A percentile compares a stretch with the other conserved stretches of the same genome.
phyloP scores from a whole-genome alignment of 208 protist genomes.

The Endotrypanum monterogeii region DNA sequence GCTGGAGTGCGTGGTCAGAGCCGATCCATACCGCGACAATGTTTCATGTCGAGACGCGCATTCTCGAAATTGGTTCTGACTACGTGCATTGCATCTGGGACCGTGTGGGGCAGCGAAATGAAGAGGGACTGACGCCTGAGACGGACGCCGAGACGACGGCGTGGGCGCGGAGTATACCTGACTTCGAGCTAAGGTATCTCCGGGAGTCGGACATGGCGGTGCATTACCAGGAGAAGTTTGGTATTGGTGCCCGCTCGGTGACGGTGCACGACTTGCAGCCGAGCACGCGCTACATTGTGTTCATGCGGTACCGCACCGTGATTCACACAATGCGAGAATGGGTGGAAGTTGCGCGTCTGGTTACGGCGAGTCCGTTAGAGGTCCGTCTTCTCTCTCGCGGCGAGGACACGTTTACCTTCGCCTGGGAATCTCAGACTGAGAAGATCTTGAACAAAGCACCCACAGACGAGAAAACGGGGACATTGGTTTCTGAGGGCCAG shows the following conservation, averaged over 20 bases:
- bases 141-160: constrained; percentile 44
- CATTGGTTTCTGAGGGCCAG: background rate
- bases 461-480: constrained; percentile 4
- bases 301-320: constrained; percentile 84
- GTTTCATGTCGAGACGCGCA: constrained; percentile 49
- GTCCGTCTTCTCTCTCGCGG: constrained; percentile 61
- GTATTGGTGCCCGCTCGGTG: constrained; percentile 55
- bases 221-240: constrained; percentile 26
- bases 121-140: constrained; percentile 46
- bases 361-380: constrained; percentile 67
- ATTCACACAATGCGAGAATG: constrained; percentile 79
- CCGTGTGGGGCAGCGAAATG: constrained; percentile 42
- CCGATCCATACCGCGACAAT: constrained; percentile 56
- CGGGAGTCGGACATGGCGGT: constrained; percentile 72
- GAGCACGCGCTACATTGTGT: constrained; percentile 79
- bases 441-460: constrained; percentile 5
- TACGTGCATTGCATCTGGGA: constrained; percentile 84
- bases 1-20: constrained; percentile 80
- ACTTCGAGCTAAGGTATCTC: constrained; percentile 80
- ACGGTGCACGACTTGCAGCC: constrained; percentile 70
- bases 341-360: constrained; percentile 78
- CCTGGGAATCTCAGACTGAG: constrained; percentile 45
- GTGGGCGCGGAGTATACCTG: constrained; percentile 47
- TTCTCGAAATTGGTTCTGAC: constrained; percentile 84
- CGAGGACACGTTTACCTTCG: constrained; percentile 79